Percentiles rank a stretch among this genome's conserved stretches.
Conservation (phyloP, 2,329 filamentous ascomycete species). For the Corinectria fuckeliana region DNA sequence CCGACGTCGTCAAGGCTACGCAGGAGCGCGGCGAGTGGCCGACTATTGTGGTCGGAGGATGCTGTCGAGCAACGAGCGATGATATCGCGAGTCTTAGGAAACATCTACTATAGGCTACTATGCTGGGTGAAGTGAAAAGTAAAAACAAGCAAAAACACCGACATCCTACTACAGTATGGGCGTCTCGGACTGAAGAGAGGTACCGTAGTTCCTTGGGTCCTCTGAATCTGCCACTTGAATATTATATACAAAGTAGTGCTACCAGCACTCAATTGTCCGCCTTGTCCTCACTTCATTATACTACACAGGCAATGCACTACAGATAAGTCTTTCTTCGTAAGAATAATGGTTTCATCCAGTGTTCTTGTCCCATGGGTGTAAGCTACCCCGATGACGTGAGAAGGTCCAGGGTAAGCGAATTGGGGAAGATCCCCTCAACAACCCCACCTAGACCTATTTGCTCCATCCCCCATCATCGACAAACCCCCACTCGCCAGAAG, state of each 20-base stretch:
- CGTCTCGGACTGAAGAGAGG: no score
- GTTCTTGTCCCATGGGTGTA: not conserved
- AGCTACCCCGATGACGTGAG: constrained; percentile 22
- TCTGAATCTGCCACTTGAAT: no score
- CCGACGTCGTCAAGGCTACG: constrained; percentile 48
- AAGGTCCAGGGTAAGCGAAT: constrained; percentile 30
- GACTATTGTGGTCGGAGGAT: constrained; percentile 58
- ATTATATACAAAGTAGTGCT: no score
- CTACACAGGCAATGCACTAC: no score
- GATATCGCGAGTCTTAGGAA: constrained; percentile 43
- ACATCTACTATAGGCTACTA: constrained; percentile 15
- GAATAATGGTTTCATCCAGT: not conserved
- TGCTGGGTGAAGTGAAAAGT: not conserved
- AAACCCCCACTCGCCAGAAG: constrained; percentile 6
- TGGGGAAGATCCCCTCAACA: constrained; percentile 22
- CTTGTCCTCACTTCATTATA: no score
- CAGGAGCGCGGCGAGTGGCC: constrained; percentile 49
- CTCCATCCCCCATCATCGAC: not conserved
- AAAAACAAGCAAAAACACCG: no score
- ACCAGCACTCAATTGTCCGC: no score
- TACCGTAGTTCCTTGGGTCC: no score
- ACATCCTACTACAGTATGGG: no score
- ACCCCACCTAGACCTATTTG: constrained; percentile 25
- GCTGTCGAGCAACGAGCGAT: constrained; percentile 55
- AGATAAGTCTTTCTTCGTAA: no score